phyloP scores from a whole-genome alignment of 2,329 filamentous ascomycete genomes.

The Sporothrix curviconia region DNA sequence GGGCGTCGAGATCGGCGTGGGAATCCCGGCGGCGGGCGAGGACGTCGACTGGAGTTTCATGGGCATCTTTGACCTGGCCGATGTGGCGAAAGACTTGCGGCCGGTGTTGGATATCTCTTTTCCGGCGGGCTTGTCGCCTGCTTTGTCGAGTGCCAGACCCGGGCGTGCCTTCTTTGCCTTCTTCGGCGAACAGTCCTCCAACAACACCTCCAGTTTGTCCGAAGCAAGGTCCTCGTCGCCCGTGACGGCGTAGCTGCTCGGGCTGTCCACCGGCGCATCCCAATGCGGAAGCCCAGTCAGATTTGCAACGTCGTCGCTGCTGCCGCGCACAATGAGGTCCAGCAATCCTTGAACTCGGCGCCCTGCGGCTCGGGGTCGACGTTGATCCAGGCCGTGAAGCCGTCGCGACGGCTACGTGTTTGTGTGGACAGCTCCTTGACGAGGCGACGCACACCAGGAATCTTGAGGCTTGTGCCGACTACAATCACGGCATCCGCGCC shows the following conservation, averaged over 20 bases:
- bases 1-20: conserved; percentile 54
- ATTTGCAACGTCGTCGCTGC: conserved; percentile 79
- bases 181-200: conserved; percentile 29
- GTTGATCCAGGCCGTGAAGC: conserved; percentile 92
- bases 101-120: not conserved
- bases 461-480: conserved; percentile 90
- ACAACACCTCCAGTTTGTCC: conserved; percentile 36
- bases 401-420: conserved; percentile 76
- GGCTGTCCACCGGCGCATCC: conserved; percentile 45
- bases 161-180: no score
- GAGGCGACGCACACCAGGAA: conserved; percentile 83
- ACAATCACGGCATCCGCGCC: conserved; percentile 89
- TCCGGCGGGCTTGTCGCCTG: conserved; percentile 19
- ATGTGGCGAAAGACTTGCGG: not conserved
- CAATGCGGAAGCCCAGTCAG: conserved; percentile 58
- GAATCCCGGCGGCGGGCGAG: conserved; percentile 42
- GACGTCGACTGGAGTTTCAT: not conserved
- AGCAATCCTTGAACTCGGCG: conserved; percentile 82
- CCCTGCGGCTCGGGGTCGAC: conserved; percentile 75
- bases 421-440: conserved; percentile 81
- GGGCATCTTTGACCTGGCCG: conserved; percentile 1
- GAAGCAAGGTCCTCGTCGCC: conserved; percentile 35
- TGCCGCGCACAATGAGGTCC: conserved; percentile 83
- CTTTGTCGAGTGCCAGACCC: no score
- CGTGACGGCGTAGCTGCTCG: conserved; percentile 34